These are phyloP conservation scores for Lycium barbarum DNA, from an alignment of 257 asterid genomes.

Conservation along the genomic window DNA sequence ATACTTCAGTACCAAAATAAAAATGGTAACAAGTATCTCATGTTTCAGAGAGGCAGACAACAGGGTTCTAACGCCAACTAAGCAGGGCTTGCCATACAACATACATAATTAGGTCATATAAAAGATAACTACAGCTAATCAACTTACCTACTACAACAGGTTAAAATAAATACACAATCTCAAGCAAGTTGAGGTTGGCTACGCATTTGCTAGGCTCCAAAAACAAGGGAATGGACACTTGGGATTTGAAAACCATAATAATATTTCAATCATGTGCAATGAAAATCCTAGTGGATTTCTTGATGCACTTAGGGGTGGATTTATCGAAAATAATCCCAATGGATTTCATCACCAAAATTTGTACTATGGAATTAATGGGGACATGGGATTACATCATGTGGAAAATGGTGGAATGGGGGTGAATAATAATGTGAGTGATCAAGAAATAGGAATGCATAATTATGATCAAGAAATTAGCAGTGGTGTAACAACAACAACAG, in stretches of 20 bases:
- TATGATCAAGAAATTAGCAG: slow-evolving; percentile 45
- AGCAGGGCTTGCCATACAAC: not conserved
- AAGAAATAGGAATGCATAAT: slow-evolving; percentile 48
- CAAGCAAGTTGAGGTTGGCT: not conserved
- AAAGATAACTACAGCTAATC: not conserved
- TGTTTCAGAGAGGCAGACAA: not conserved
- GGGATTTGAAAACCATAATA: slow-evolving; percentile 43
- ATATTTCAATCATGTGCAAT: slow-evolving; percentile 44
- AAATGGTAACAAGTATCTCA: not conserved
- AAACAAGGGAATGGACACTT: slow-evolving; percentile 52
- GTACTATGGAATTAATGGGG: slow-evolving; percentile 43
- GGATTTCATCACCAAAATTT: slow-evolving; percentile 43
- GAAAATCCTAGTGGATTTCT: slow-evolving; percentile 30
- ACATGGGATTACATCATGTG: slow-evolving; percentile 35
- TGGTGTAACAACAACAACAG: slow-evolving; percentile 38
- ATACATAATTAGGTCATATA: not conserved
- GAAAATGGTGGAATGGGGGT: slow-evolving; percentile 44
- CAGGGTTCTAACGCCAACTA: not conserved
- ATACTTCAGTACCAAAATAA: not conserved
- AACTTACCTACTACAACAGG: not conserved
- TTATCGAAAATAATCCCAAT: slow-evolving; percentile 49
- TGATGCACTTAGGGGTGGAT: slow-evolving; percentile 54
- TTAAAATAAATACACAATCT: not conserved
- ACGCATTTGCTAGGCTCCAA: slow-evolving; percentile 72
- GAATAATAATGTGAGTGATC: slow-evolving; percentile 38